Evolutionary conservation across 805 yeast species (phyloP).

Genomic region (Henningerozyma blattae): DNA sequence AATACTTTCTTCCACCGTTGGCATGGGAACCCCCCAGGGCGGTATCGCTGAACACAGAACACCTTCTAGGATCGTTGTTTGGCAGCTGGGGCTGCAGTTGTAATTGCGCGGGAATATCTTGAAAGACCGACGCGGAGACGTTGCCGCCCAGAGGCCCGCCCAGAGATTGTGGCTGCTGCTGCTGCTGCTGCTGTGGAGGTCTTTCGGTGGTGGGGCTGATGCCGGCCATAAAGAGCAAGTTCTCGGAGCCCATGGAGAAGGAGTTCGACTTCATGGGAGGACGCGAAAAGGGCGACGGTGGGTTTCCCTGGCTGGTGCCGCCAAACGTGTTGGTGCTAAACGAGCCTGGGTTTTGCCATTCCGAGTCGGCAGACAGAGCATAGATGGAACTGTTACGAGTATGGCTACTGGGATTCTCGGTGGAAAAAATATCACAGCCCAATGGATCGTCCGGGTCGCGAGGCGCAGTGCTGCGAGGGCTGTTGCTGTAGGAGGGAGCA

Average conservation of each 20-base stretch:
- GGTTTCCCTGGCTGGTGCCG: too few relatives aligned
- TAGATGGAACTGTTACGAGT: background rate
- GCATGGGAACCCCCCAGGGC: background rate
- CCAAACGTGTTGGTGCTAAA: too few relatives aligned
- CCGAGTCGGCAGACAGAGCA: background rate
- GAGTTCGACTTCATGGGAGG: background rate
- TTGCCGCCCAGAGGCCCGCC: too few relatives aligned
- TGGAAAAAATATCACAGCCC: background rate
- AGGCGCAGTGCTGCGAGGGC: too few relatives aligned
- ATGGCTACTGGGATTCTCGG: background rate
- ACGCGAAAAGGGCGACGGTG: background rate
- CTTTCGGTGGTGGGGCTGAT: background rate
- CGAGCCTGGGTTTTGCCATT: background rate
- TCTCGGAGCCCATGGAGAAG: background rate
- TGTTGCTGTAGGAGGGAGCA: too few relatives aligned
- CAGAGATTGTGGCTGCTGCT: too few relatives aligned
- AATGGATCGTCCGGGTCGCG: too few relatives aligned
- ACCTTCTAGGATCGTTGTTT: background rate
- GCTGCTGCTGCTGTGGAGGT: background rate
- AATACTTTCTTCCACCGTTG: background rate
- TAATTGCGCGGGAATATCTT: background rate
- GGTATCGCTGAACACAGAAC: background rate
- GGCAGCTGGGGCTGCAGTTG: background rate
- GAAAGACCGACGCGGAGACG: too few relatives aligned
- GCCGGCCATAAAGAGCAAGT: background rate